Evolutionary conservation across 495 filamentous ascomycete species (phyloP), one percentile per base, ranked within the genome.

Genomic region (Penicillium bovifimosum): DNA sequence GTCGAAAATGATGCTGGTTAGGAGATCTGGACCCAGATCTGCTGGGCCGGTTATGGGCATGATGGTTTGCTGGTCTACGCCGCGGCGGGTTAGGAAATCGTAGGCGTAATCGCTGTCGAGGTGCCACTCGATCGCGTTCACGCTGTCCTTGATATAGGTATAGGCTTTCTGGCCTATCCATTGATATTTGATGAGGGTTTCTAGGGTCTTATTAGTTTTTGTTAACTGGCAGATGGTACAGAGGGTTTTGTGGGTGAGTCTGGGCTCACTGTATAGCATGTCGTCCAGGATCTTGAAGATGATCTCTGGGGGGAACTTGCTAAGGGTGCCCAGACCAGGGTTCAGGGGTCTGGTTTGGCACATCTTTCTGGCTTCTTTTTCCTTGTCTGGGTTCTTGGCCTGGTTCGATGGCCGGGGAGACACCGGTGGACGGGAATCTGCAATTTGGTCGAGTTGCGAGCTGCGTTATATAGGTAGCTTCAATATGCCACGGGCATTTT

Each of bases 231-330:
- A 38, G 2, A 60, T 33, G 8, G 44, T 40, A 27, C 42, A 41
- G 34, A 60, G 31, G 18, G 6, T 29, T 13, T 40, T 24, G 34
- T 60, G 57, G 11, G 50, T 40, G 38, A 56, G 28, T 26, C 26
- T 28, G 6, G 32, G 9, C 9, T 6, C 33, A 9, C 6, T 16
- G 26, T 28, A 28, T 1, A 56, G 16, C 1, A 47, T 18, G 1
- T 50, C 20, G 9, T 53, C 53, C 26, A 60, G 27, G 11, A 60
- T 46, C 9, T 44, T 50, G 24, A 35, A 56, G 14, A 53, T 24
- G 7, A 56, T 20, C 11, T 60, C 57, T 11, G 40, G 20, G 28
- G 57, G 53, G 2, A 52, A 28, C 6, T 28, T 16, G 18, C 35
- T 13, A 47, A 42, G 7, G 10, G 41, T 18, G 4, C 46, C 44